phyloP scores from a whole-genome alignment of 164 flowering plant genomes.

The Saururus chinensis region DNA sequence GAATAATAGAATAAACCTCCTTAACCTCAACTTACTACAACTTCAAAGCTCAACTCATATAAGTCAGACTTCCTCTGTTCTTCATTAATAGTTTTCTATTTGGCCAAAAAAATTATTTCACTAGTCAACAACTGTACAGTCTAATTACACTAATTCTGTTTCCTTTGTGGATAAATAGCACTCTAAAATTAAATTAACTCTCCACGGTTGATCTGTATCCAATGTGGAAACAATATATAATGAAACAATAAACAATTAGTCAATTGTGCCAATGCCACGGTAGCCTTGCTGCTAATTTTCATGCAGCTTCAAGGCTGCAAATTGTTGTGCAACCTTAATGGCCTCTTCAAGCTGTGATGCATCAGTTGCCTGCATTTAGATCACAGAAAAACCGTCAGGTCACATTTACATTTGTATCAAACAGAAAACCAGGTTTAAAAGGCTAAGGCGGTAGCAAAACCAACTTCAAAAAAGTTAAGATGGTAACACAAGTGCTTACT shows the following conservation, averaged over 20 bases:
- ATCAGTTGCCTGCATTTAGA: conserved; percentile 6
- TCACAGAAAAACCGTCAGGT: no score
- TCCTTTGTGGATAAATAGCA: no score
- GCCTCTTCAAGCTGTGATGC: conserved; percentile 13
- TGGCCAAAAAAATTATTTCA: no score
- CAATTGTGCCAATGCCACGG: not conserved
- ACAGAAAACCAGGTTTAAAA: not conserved
- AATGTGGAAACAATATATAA: not conserved
- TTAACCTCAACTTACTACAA: no score
- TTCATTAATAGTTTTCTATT: no score
- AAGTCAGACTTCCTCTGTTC: no score
- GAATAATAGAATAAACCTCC: no score
- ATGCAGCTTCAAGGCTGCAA: conserved; percentile 11
- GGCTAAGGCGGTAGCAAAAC: not conserved
- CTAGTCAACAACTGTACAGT: no score
- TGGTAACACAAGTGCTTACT: conserved; percentile 5
- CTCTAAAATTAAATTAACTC: no score
- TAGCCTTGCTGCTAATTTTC: not conserved
- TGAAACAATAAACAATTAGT: not conserved
- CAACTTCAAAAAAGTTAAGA: not conserved
- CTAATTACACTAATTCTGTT: no score
- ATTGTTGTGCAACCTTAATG: conserved; percentile 7
- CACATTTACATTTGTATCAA: not conserved
- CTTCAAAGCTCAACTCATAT: no score
- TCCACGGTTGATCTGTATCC: not conserved